Percentiles rank a stretch among this genome's conserved stretches.
phyloP scores from a whole-genome alignment of 2,329 filamentous ascomycete species.

The Pyrenophora teres region DNA sequence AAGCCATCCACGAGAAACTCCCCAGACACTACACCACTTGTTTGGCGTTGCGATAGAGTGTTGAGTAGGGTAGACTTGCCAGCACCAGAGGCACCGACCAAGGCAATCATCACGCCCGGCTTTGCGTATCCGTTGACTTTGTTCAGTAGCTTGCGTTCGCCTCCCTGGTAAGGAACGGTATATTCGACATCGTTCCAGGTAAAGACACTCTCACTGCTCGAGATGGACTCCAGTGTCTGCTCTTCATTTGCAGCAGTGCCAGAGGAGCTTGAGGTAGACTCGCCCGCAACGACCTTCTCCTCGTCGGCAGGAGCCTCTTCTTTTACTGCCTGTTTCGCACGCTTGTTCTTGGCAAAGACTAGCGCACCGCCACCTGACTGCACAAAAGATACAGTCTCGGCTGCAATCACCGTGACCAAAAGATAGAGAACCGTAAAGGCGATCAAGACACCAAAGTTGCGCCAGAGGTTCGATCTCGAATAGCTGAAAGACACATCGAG shows the following conservation, averaged over 20 bases:
- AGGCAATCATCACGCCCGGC: slow-evolving; percentile 76
- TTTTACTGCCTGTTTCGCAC: slow-evolving; percentile 59
- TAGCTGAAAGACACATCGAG: slow-evolving; percentile 62
- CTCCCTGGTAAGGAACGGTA: slow-evolving; percentile 70
- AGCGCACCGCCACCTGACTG: slow-evolving; percentile 68
- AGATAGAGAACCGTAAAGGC: slow-evolving; percentile 78
- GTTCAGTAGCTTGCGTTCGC: slow-evolving; percentile 67
- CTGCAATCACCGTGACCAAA: slow-evolving; percentile 69
- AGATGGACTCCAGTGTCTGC: slow-evolving; percentile 42
- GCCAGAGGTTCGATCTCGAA: slow-evolving; percentile 63
- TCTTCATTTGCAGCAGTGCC: slow-evolving; percentile 31
- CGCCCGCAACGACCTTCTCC: slow-evolving; percentile 56
- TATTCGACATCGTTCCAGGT: slow-evolving; percentile 59
- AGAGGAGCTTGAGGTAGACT: slow-evolving; percentile 27
- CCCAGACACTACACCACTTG: slow-evolving; percentile 65
- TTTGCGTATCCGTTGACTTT: slow-evolving; percentile 77
- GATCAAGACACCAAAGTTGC: slow-evolving; percentile 78
- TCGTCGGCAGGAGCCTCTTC: slow-evolving; percentile 57
- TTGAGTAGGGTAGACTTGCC: slow-evolving; percentile 85
- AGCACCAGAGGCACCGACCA: slow-evolving; percentile 80
- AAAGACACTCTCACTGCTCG: slow-evolving; percentile 46
- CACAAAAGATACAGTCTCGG: slow-evolving; percentile 69
- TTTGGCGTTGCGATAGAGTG: slow-evolving; percentile 74
- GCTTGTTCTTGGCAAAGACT: slow-evolving; percentile 72
- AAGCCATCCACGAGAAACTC: slow-evolving; percentile 74